Base-by-base conservation (phyloP, 208 protist species). In the Porcisia deanei region DNA sequence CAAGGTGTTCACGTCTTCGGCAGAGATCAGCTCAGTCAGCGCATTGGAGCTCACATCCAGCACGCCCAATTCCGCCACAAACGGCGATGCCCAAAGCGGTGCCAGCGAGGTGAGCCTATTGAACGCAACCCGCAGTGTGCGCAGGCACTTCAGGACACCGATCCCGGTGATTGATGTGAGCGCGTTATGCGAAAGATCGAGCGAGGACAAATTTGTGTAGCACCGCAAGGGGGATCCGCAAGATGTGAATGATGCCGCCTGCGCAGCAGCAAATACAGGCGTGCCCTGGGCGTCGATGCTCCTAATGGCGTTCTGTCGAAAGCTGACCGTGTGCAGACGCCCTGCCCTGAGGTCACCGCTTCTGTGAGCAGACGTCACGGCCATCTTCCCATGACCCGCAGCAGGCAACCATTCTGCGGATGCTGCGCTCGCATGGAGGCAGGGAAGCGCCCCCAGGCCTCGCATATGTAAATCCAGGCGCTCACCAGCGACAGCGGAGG, bases 1-100 rank as follows among this genome's bases (percentile, higher is more conserved):
- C 59, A 87, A 47, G 7, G 45, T 64, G 18, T 52, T 58, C n/a
- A 82, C 69, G 34, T 84, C 83, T 12, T 79, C 75, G 10, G 30
- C 30, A 12, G 86, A 75, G 18, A 88, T 63, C 18, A 92, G 59
- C 58, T 73, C 57, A 16, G 75, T 73, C 43, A 94, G 77, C 3
- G 12, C 34, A 79, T 95, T 95, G 1, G 82, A 80, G 65, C 83
- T 88, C 12, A 93, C 88, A 63, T 95, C 91, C 2, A 95, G 83
- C 65, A 93, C 82, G 34, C 90, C 85, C 8, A 95, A 70, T 34
- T 81, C 55, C 47, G 77, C 77, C 12, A 80, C 61, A 69, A 77
- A 71, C 39, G 72, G 75, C 49, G 81, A 76, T 12, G 71, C 72
- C 81, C 88, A 95, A 18, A 95, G 81, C 37, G 88, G 81, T 5